Evolutionary conservation across 495 filamentous ascomycete species (phyloP), one percentile per base, ranked within the genome.

Genomic region (Penicillium bovifimosum): DNA sequence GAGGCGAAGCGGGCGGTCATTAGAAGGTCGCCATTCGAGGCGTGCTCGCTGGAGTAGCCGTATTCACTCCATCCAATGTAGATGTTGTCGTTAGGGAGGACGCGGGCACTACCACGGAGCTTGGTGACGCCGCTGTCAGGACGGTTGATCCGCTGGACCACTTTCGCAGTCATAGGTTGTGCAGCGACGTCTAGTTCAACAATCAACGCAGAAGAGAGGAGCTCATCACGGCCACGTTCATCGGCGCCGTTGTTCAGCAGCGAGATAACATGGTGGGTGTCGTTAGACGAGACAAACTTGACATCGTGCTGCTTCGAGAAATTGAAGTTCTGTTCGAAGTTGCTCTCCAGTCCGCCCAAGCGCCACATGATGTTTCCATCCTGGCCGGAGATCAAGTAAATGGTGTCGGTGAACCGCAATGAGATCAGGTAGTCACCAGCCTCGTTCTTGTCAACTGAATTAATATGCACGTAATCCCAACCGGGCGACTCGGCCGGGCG

Each of bases 241-340:
- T 76, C 75, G 43, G 69, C 71, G 38, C 70, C 76, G 55, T 84
- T 84, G 66, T 84, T 80, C 59, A 77, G 71, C 29, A 84, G 55
- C 11, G 77, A 78, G 32, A 84, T 70, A 26, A 70, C 67, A 32
- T 76, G 73, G 48, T 70, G 61, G 10, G 76, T 80, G n/a, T 67
- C 67, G 55, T 78, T 66, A 16, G 79, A 73, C 14, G 69, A 68
- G 42, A 81, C 49, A 58, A 77, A 82, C 16, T 80, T 75, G 10
- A 76, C 81, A 58, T 85, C 75, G 54, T 86, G 82, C 62, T 86
- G 82, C 56, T 74, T 79, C 33, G 76, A 77, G 63, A 86, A 85
- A 1, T 72, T 66, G 57, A 79, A 78, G 52, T 76, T 71, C 29
- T 57, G 60, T 5, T 62, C 54, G 36, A 80, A 77, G 36, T 74